Evolutionary conservation across 2,329 filamentous ascomycete genomes (phyloP), one percentile per base, ranked within the genome.

Genomic region (Fusarium concolor): DNA sequence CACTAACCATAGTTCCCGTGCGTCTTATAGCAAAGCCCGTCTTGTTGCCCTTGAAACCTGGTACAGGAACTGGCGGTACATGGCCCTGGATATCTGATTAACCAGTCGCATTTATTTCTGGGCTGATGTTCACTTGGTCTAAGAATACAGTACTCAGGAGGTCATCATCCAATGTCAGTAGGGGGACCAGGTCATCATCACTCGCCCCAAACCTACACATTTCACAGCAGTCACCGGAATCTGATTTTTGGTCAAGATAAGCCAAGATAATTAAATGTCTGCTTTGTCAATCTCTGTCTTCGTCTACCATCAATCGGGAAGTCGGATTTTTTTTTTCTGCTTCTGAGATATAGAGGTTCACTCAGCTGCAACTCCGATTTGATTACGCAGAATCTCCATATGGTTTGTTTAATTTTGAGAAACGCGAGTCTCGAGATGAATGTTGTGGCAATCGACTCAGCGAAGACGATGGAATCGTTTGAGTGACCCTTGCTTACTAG

Each of bases 401-500:
- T 54, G 56, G 41, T 55, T 43, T 69, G 70, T 67, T 70, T 69
- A 70, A 69, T 65, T 49, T 61, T 57, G 65, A 58, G 63, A 42
- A 54, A 28, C 12, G 41, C 17, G 39, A 49, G 42, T 46, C 49
- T 49, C 47, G 41, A 64, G 57, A 70, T 55, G 53, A 44, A 61
- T 43, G 42, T 57, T 56, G 56, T 45, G 37, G 38, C 46, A 29
- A 62, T 57, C 44, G 22, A 24, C 28, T 37, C 28, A 37, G 38
- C 20, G 44, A 47, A 45, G 17, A 37, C 49, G 39, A 51, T 51
- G 55, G 61, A 65, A 65, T 47, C 18, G 41, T 49, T 18, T 15
- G n/a, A 31, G 28, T 28, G 29, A 51, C 54, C 55, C 62, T 38
- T 65, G 62, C 26, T 56, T 52, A 26, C 29, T 52, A 39, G 37